Base-by-base conservation (phyloP, 208 protist species). In the Crithidia expoeki region DNA sequence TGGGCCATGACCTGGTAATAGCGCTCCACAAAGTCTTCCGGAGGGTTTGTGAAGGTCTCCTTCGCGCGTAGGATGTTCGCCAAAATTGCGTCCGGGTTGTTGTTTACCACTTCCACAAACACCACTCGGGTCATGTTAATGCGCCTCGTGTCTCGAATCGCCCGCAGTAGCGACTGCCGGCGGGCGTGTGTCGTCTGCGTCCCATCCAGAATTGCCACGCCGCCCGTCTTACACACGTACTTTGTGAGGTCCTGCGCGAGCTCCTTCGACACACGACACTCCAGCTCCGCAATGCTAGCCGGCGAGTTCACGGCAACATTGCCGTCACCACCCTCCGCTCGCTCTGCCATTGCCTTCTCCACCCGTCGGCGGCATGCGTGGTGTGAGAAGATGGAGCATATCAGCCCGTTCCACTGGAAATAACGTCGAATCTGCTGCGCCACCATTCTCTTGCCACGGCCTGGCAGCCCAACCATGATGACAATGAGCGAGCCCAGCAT, bases 391-490 rank as follows among this genome's bases (percentile, higher is more conserved):
- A 96, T 91, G 23, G 53, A 76, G 69, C 83, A 90, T 51, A 76
- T 72, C 30, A 96, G 70, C 53, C 90, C 92, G 67, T 94, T 93
- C 92, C 94, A 97, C 68, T 93, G 83, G 67, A 96, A 94, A 76
- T 96, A 96, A 21, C 94, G 89, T 32, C 81, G 76, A 51, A 97
- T 97, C 63, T 95, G 88, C 68, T 90, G 79, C n/a, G 90, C 85
- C 12, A 95, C 86, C 59, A 93, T 97, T n/a, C 79, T 93, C 70
- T 97, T 97, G 23, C 92, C 94, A 2, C 91, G 79, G 1, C 83
- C 92, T 0, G 94, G 92, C 10, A 97, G 85, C 2, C 94, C 94
- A 0, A 96, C 89, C 92, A 97, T 96, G 47, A 95, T 79, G 16
- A 97, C 84, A 68, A 97, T 94, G 38, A 97, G 81, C 16, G 83